These are phyloP conservation scores for Plasmodium fragile DNA, from an alignment of 169 alveolate species.

Conservation along the genomic window DNA sequence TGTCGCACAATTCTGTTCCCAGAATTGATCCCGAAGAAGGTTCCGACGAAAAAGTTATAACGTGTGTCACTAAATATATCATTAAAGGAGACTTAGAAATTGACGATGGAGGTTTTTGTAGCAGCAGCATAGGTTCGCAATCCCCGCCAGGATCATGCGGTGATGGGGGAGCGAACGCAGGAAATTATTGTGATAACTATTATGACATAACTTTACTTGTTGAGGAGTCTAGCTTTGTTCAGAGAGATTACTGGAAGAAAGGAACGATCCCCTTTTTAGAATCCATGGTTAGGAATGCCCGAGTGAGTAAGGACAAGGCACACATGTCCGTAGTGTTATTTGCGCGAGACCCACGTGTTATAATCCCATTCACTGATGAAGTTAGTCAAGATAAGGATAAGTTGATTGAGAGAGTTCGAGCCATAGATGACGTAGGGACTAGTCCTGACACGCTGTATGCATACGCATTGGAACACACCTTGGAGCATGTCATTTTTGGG, in stretches of 20 bases:
- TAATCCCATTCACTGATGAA: slow-evolving; percentile 73
- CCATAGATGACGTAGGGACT: slow-evolving; percentile 23
- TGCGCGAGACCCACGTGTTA: slow-evolving; percentile 13
- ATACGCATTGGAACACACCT: slow-evolving; percentile 49
- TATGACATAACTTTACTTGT: slow-evolving; percentile 65
- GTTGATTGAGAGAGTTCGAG: slow-evolving; percentile 41
- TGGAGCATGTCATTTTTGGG: slow-evolving; percentile 65
- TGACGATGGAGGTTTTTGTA: slow-evolving; percentile 63
- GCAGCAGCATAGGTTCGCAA: neutral
- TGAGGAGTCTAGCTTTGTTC: slow-evolving; percentile 59
- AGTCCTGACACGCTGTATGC: slow-evolving; percentile 37
- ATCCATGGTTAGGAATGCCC: slow-evolving; percentile 53
- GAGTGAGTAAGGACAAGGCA: slow-evolving; percentile 69
- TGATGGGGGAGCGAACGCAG: neutral
- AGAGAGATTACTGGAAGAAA: slow-evolving; percentile 60
- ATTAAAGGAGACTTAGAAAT: slow-evolving; percentile 41
- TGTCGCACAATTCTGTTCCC: slow-evolving; percentile 29
- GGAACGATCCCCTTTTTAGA: slow-evolving; percentile 74
- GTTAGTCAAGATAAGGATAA: slow-evolving; percentile 58
- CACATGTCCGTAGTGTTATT: slow-evolving; percentile 62
- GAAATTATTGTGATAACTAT: slow-evolving; percentile 59
- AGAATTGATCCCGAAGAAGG: neutral
- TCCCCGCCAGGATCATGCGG: slow-evolving; percentile 3
- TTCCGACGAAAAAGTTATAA: slow-evolving; percentile 15
- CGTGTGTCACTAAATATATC: slow-evolving; percentile 44